These are phyloP conservation scores for Priceomyces carsonii DNA, from an alignment of 805 yeast species.

Conservation along the genomic window DNA sequence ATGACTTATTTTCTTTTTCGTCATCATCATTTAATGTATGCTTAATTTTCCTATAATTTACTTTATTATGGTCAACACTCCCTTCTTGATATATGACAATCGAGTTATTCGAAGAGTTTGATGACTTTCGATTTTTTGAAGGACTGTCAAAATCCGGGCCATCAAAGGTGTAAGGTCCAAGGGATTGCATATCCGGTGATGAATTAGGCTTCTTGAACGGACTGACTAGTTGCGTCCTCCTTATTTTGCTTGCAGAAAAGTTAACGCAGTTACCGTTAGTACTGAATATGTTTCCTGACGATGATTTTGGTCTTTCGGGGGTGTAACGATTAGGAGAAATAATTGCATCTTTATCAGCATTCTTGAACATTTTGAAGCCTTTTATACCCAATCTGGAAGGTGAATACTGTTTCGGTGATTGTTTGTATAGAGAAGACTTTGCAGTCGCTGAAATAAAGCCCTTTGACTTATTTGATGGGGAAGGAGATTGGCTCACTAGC, in stretches of 20 bases:
- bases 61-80: conserved; percentile 7
- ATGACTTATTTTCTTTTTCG: conserved; percentile 45
- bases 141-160: conserved; percentile 31
- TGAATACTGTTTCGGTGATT: conserved; percentile 16
- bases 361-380: conserved; percentile 36
- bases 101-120: conserved; percentile 14
- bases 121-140: conserved; percentile 26
- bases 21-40: conserved; percentile 15
- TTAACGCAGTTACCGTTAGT: conserved; percentile 1
- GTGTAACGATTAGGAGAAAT: conserved; percentile 29
- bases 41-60: conserved; percentile 1
- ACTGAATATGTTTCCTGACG: conserved; percentile 9
- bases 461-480: conserved; percentile 28
- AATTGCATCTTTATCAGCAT: conserved; percentile 32
- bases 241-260: conserved; percentile 12
- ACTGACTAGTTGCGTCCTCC: conserved; percentile 12
- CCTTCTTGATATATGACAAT: conserved; percentile 26
- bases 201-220: conserved; percentile 9
- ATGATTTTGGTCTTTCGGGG: conserved; percentile 12
- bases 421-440: conserved; percentile 5
- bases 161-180: conserved; percentile 28
- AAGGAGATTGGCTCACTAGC: conserved; percentile 44
- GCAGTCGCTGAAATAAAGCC: conserved; percentile 3
- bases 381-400: conserved; percentile 30
- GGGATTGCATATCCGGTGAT: conserved; percentile 11